phyloP scores from a whole-genome alignment of 1,139 yeast species.

The Pichia sp. region DNA sequence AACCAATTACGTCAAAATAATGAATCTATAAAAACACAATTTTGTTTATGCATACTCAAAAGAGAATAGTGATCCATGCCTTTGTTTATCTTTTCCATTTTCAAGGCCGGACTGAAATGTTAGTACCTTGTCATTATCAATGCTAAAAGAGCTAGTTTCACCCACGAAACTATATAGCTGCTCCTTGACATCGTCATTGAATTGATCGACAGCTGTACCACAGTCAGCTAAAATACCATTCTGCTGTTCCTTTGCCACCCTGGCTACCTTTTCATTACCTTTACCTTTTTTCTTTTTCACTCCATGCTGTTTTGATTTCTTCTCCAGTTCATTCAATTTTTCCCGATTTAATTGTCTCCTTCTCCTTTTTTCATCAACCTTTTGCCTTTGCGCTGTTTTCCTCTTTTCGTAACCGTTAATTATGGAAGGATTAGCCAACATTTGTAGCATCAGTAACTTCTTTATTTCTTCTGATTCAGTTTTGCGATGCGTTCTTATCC shows the following conservation, averaged over 20 bases:
- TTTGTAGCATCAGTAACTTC: slow-evolving; percentile 24
- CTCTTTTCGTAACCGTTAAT: slow-evolving; percentile 8
- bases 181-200: slow-evolving; percentile 15
- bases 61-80: slow-evolving; percentile 24
- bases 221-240: background rate
- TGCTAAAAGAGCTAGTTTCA: slow-evolving; percentile 22
- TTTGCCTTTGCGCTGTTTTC: background rate
- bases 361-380: background rate
- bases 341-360: background rate
- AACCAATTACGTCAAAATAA: background rate
- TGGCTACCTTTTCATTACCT: background rate
- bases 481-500: slow-evolving; percentile 6
- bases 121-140: slow-evolving; percentile 22
- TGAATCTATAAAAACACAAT: background rate
- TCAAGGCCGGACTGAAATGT: slow-evolving; percentile 20
- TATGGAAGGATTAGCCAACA: slow-evolving; percentile 27
- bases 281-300: background rate
- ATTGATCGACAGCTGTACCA: background rate
- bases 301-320: background rate
- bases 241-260: background rate
- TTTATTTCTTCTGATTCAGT: slow-evolving; percentile 20
- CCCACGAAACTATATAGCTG: slow-evolving; percentile 22
- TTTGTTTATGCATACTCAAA: slow-evolving; percentile 23
- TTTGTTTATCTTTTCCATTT: background rate
- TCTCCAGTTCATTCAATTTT: background rate